Evolutionary conservation across 257 asterid species (phyloP), one percentile per base, ranked within the genome.

Genomic region (Linaria vulgaris): DNA sequence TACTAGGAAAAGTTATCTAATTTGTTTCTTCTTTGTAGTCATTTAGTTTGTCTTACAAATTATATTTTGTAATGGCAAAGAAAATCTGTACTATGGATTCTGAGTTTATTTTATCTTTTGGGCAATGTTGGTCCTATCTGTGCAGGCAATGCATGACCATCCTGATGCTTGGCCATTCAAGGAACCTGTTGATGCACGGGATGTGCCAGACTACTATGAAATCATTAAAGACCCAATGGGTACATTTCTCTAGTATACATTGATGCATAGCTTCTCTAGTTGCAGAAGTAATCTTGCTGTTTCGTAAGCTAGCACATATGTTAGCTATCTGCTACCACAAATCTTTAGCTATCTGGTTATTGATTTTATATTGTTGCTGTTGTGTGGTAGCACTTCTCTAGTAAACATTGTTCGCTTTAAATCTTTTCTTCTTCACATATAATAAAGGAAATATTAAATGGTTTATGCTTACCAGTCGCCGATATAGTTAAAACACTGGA

Each of bases 101-200:
- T 22, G 24, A 24, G 43, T 45, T 24, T 22, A 38, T 43, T 20
- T 57, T 50, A 19, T 24, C 49, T 67, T 34, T 17, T 24, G 21
- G 16, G 10, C 9, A 25, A 34, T 43, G 56, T 47, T 52, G 27
- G 38, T 64, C 39, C 55, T 53, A 50, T 69, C 47, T 68, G 67
- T 70, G 73, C 90, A 92, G 99, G 84, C 78, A 72, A 80, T 87
- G 97, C 78, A 66, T 49, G 99, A 92, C 58, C 99, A 92, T 80
- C 94, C 97, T n/a, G 99, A 92, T 87, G 74, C 97, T 66, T 92
- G 99, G 97, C 99, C 99, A 27, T 92, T 92, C 80, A 92, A 79
- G 75, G 99, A 92, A 47, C 96, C 99, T 17, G 99, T 92, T 66
- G 99, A 92, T 89, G 87, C 86, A 56, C 89, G 96, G 20, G 99